Conservation (phyloP, 805 yeast genomes). For the Pichia ethanolica region DNA sequence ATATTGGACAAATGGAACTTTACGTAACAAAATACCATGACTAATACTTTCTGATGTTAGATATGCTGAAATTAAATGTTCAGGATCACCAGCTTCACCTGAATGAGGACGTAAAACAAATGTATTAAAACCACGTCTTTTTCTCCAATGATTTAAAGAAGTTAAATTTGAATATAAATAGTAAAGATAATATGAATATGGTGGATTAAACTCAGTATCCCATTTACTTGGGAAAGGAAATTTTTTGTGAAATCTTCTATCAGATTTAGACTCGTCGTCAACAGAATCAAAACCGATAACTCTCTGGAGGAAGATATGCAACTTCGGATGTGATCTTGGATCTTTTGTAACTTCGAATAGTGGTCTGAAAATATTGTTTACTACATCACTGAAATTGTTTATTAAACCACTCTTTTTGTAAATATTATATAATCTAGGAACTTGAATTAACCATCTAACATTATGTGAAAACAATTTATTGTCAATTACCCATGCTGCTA, state of each 20-base stretch:
- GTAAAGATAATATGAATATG: slow-evolving; percentile 93
- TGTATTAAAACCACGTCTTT: slow-evolving; percentile 69
- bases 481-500: slow-evolving; percentile 93
- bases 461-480: slow-evolving; percentile 86
- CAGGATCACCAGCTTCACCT: slow-evolving; percentile 99
- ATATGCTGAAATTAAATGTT: slow-evolving; percentile 86
- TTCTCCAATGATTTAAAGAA: slow-evolving; percentile 79
- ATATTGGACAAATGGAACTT: slow-evolving; percentile 92
- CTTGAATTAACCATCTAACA: slow-evolving; percentile 94
- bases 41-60: slow-evolving; percentile 87
- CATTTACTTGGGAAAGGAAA: slow-evolving; percentile 83
- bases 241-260: slow-evolving; percentile 71
- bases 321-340: slow-evolving; percentile 85
- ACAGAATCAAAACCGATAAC: slow-evolving; percentile 98
- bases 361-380: slow-evolving; percentile 77
- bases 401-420: slow-evolving; percentile 75
- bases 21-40: slow-evolving; percentile 90
- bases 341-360: slow-evolving; percentile 82
- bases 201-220: slow-evolving; percentile 78
- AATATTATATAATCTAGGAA: slow-evolving; percentile 87
- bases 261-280: slow-evolving; percentile 93
- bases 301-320: slow-evolving; percentile 80
- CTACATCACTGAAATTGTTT: slow-evolving; percentile 62
- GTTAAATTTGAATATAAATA: slow-evolving; percentile 83
- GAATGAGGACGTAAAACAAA: slow-evolving; percentile 96